phyloP scores from a whole-genome alignment of 768 basidiomycete species.

The Russula virescens region DNA sequence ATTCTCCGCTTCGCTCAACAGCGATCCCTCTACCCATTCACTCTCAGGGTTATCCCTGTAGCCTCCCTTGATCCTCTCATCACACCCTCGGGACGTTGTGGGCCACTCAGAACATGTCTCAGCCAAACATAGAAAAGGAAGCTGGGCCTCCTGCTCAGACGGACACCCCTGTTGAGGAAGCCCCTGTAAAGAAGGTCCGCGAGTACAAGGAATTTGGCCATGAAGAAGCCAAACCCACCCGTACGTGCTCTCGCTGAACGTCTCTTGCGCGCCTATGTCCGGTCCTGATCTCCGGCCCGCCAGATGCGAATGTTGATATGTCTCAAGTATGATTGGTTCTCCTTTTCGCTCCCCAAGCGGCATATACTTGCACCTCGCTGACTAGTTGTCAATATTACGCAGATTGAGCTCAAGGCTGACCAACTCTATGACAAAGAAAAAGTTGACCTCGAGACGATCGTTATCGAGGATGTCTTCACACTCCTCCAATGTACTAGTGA shows the following conservation, averaged over 20 bases:
- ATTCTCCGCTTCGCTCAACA: constrained; percentile 26
- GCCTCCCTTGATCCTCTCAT: neutral
- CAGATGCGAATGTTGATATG: constrained; percentile 89
- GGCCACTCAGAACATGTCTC: constrained; percentile 30
- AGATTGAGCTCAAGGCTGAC: constrained; percentile 88
- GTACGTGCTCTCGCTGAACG: constrained; percentile 39
- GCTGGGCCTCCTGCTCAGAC: constrained; percentile 50
- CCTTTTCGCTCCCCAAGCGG: neutral
- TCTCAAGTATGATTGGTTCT: constrained; percentile 42
- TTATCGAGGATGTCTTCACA: constrained; percentile 94
- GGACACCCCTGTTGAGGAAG: constrained; percentile 31
- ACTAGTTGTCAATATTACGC: neutral
- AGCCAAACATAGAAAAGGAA: constrained; percentile 56
- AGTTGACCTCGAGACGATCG: constrained; percentile 96
- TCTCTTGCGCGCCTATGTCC: constrained; percentile 14
- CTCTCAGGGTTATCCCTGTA: constrained; percentile 19
- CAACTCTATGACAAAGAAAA: constrained; percentile 98
- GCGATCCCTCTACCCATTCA: constrained; percentile 21
- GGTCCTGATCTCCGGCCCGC: constrained; percentile 6
- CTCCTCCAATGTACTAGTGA: constrained; percentile 85
- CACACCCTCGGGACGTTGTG: neutral
- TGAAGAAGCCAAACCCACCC: constrained; percentile 58
- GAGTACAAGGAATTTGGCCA: constrained; percentile 86
- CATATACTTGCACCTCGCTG: neutral
- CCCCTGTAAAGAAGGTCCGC: constrained; percentile 49